Evolutionary conservation across 192 early-diverging fungal genomes (phyloP).

Genomic region (Coemansia sp.): DNA sequence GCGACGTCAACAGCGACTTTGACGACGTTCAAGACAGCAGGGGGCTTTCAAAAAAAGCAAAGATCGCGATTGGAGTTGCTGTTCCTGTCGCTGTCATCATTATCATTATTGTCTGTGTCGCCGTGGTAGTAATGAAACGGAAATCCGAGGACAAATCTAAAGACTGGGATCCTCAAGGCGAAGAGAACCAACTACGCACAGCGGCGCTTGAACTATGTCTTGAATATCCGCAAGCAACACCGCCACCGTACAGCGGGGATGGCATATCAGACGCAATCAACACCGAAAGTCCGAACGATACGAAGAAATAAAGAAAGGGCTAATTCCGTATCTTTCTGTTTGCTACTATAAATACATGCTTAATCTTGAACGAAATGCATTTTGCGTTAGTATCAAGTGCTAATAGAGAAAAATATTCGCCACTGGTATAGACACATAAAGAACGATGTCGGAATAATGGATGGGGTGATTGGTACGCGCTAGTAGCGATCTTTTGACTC

Average conservation of each 20-base stretch:
- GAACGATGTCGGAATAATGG: too few species aligned
- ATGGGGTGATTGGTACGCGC: too few species aligned
- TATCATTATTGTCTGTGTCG: background rate
- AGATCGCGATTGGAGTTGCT: background rate
- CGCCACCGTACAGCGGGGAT: background rate
- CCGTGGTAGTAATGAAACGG: background rate
- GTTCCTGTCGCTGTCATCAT: background rate
- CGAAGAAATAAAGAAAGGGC: too few species aligned
- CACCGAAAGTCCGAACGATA: too few species aligned
- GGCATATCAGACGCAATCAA: too few species aligned
- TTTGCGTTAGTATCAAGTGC: too few species aligned
- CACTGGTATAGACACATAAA: too few species aligned
- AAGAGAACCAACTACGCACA: background rate
- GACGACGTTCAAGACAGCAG: background rate
- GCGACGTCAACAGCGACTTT: background rate
- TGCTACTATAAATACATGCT: too few species aligned
- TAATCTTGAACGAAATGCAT: too few species aligned
- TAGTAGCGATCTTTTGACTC: too few species aligned
- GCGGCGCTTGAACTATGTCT: background rate
- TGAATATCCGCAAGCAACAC: background rate
- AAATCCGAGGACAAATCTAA: background rate
- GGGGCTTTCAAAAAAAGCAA: background rate
- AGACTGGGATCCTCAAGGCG: background rate
- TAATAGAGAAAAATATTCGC: too few species aligned
- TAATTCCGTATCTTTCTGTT: too few species aligned